phyloP scores from a whole-genome alignment of 176 grass and related monocot genomes.

The Eleusine indica region DNA sequence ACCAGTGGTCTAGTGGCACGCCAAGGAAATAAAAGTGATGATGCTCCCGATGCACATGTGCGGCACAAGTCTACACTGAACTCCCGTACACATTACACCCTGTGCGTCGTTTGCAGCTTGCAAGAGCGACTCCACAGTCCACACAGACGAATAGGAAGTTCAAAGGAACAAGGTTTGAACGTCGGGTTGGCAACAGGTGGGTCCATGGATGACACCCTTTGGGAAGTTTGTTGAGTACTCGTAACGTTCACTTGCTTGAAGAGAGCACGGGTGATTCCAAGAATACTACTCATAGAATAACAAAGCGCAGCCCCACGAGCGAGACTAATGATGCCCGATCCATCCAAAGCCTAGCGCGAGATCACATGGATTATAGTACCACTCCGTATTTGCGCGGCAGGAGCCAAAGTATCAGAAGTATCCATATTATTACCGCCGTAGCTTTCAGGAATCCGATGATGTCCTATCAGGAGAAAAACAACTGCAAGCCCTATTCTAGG shows the following conservation, averaged over 20 bases:
- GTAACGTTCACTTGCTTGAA: conserved; percentile 4
- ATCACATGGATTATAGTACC: conserved; percentile 35
- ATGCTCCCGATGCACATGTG: conserved; percentile 24
- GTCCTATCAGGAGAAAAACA: background rate
- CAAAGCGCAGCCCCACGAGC: conserved; percentile 25
- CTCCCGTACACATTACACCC: background rate
- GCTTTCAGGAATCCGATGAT: conserved; percentile 47
- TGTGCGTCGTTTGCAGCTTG: background rate
- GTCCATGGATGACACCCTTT: background rate
- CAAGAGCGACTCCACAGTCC: background rate
- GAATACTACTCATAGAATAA: background rate
- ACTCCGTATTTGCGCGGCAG: background rate
- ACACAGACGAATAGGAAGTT: too few relatives aligned
- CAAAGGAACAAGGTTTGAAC: background rate
- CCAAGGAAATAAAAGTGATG: background rate
- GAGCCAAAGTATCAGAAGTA: conserved; percentile 1
- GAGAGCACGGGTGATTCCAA: conserved; percentile 14
- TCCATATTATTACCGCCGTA: background rate
- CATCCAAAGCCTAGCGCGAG: conserved; percentile 9
- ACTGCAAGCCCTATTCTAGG: background rate
- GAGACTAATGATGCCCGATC: conserved; percentile 30
- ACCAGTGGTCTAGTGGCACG: conserved; percentile 1
- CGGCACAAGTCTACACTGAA: background rate
- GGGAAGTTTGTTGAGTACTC: background rate
- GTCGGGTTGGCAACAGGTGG: background rate